Evolutionary conservation across 495 filamentous ascomycete species (phyloP).

Genomic region (Talaromyces trachyspermus): DNA sequence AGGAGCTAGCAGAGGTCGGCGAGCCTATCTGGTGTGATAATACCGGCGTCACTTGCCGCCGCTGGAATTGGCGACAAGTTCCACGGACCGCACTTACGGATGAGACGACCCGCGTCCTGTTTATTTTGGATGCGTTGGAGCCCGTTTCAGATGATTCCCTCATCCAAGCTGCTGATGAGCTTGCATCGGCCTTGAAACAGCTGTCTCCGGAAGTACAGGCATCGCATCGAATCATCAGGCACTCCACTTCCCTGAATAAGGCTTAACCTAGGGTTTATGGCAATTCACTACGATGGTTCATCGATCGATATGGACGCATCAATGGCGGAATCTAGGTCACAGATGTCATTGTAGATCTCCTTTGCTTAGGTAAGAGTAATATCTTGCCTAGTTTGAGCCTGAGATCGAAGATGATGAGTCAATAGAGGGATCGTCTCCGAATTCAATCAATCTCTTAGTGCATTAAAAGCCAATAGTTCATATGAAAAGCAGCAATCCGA

Average conservation of each 20-base stretch:
- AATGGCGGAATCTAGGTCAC: too few relatives aligned
- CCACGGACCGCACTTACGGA: constrained; percentile 23
- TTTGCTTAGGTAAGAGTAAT: too few relatives aligned
- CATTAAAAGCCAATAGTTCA: too few relatives aligned
- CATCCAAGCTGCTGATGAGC: constrained; percentile 15
- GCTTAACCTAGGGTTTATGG: too few relatives aligned
- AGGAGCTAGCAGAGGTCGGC: constrained; percentile 14
- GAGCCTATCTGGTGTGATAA: constrained; percentile 28
- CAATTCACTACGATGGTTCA: too few relatives aligned
- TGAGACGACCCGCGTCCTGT: constrained; percentile 19
- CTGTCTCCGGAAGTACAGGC: constrained; percentile 11
- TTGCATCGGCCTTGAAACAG: constrained; percentile 6
- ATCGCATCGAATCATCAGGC: neutral
- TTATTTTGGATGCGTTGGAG: constrained; percentile 20
- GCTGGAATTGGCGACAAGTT: constrained; percentile 28
- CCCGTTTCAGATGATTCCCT: constrained; percentile 2
- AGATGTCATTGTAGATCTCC: too few relatives aligned
- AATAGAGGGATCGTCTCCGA: too few relatives aligned
- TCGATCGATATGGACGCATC: too few relatives aligned
- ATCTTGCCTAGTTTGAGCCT: too few relatives aligned
- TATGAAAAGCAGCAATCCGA: too few relatives aligned
- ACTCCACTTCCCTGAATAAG: neutral
- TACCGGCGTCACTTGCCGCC: constrained; percentile 23
- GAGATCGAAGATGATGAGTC: too few relatives aligned
- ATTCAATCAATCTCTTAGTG: too few relatives aligned